Evolutionary conservation across 2,329 filamentous ascomycete genomes (phyloP), one percentile per base, ranked within the genome.

Genomic region (Cryphonectria nitschkei): DNA sequence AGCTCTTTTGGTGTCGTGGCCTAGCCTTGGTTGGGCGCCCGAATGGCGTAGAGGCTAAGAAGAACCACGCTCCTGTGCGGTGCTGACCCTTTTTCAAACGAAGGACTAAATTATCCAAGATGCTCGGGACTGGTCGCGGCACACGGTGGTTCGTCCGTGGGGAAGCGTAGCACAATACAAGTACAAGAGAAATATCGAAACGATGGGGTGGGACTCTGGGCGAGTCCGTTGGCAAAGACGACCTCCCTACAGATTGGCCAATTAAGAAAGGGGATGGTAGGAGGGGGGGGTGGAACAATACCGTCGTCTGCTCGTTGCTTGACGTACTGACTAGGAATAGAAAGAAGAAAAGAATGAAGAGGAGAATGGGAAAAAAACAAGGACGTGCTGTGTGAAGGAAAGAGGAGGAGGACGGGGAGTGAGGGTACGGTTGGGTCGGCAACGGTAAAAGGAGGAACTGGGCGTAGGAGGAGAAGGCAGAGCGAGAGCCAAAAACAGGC

Each of bases 221-320:
- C 60, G 32, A 66, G 67, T 65, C 67, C 67, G 46, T 65, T 22
- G 61, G 67, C 37, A 43, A 71, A 65, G n/a, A 66, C 62, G 58
- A 62, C n/a, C 29, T 43, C 56, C 41, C 46, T 41, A 58, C 56
- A 56, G 41, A 52, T 41, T 56, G 46, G 26, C 46, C 13, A 41
- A 61, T 63, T 56, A 68, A 58, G 61, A 61, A 69, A 54, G 52
- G 56, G 39, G 61, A 64, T 26, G n/a, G 46, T 19, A 19, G 46
- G 9, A 39, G 37, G 9, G 46, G 46, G 19, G 3, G 46, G 39
- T 6, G 37, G 52, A 34, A 13, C 32, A 69, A 41, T 43, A 62
- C 58, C n/a, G 41, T 65, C 63, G 63, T 52, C 39, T 64, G 67
- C 70, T 66, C 67, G 70, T 69, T 71, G 70, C 70, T 62, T 67